These are phyloP conservation scores for Chaetomium sp. DNA, from an alignment of 2,329 filamentous ascomycete genomes.

Conservation along the genomic window DNA sequence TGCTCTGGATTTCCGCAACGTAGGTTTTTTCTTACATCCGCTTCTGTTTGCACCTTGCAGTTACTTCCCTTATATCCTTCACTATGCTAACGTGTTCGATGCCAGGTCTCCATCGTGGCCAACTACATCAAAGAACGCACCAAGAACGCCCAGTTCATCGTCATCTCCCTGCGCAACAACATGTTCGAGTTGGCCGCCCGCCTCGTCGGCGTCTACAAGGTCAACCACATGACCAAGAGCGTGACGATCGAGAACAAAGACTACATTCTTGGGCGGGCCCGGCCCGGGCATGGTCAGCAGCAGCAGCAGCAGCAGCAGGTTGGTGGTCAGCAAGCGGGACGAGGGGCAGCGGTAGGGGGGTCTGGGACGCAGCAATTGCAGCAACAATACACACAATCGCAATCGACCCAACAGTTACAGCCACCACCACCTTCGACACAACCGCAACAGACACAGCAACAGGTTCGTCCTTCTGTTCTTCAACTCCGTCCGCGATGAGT, in stretches of 20 bases:
- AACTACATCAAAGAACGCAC: constrained; percentile 99
- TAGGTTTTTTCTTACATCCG: constrained; percentile 44
- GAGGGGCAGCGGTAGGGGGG: neutral
- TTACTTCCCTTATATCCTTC: neutral
- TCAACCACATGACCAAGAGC: constrained; percentile 97
- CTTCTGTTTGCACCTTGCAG: too few relatives aligned
- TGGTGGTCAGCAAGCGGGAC: neutral
- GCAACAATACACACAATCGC: too few relatives aligned
- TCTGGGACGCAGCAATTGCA: neutral
- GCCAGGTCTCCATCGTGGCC: constrained; percentile 90
- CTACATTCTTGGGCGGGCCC: constrained; percentile 46
- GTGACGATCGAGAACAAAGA: constrained; percentile 82
- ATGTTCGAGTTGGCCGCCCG: constrained; percentile 99
- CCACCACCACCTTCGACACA: neutral
- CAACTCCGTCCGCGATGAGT: constrained; percentile 8
- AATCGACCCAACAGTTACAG: too few relatives aligned
- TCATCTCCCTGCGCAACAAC: constrained; percentile 96
- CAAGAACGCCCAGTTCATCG: constrained; percentile 98
- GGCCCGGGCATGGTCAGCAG: constrained; percentile 3
- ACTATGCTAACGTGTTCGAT: neutral
- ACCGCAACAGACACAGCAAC: constrained; percentile 1
- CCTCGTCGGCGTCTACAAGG: constrained; percentile 96
- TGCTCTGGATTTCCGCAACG: constrained; percentile 94
- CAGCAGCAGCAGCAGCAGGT: neutral
- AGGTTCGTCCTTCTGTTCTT: constrained; percentile 15